Base-by-base conservation (phyloP, 208 protist species). In the Leishmania gerbilli region DNA sequence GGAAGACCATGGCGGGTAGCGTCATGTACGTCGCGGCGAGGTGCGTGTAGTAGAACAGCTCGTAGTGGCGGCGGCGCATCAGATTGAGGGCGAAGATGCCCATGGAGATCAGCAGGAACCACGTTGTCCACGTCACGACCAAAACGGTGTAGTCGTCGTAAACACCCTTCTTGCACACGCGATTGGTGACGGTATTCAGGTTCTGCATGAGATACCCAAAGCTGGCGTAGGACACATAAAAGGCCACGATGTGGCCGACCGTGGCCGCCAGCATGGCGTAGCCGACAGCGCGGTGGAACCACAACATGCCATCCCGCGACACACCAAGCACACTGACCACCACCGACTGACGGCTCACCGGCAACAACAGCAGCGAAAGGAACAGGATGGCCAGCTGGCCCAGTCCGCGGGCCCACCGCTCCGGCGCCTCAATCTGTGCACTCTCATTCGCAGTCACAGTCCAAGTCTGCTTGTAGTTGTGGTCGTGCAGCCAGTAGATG, bases 11-110 rank as follows among this genome's bases (percentile, higher is more conserved):
- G 24, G 77, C 60, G 2, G 91, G 89, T n/a, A 90, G 78, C 64
- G 91, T 83, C 45, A 87, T 85, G 81, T 89, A 92, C 21, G 87
- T 83, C 58, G 80, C 83, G 34, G 84, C 40, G 58, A 92, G 83
- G 86, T 95, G 91, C 24, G 87, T 42, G 76, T 93, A 95, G 88
- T 92, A 93, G 82, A 95, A 95, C 13, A 95, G 68, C 81, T 95
- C 91, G 74, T 88, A 95, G 81, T 69, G 91, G 21, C 77, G 68
- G n/a, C 91, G 85, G 42, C 91, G 87, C 40, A 94, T n/a, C 27
- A 71, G 55, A 68, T 87, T 79, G 47, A 92, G 71, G 9, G 80
- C 84, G 65, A 93, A 85, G 47, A 91, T 51, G 45, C 89, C 89
- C 81, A 93, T 91, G 17, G 84, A 55, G 37, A 95, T 60, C 74